Evolutionary conservation across 2,329 filamentous ascomycete species (phyloP), one percentile per base, ranked within the genome.

Genomic region (Diplodia scrobiculata): DNA sequence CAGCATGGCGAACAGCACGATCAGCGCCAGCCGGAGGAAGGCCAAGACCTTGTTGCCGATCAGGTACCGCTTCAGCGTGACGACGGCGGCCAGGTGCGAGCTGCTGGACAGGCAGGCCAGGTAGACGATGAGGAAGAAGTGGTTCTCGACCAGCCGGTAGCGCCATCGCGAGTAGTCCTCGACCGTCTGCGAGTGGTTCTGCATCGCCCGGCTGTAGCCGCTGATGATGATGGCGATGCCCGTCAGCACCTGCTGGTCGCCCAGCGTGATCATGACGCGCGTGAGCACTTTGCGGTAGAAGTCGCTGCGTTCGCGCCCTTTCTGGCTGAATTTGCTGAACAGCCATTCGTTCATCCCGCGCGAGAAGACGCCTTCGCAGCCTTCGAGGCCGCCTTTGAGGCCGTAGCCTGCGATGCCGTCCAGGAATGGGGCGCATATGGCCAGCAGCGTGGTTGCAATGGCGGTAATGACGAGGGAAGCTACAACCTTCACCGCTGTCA

Each of bases 401-500:
- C 55, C 55, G 29, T 47, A 65, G 47, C 74, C 70, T 58, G 72
- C 73, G 0, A 71, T 70, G 55, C 74, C 72, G 62, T 75, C 73
- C 50, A 76, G 72, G n/a, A 75, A 58, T 70, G 75, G 74, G 6
- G 73, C 74, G 13, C 75, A 67, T n/a, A 75, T 71, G 0, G 73
- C 74, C 19, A 73, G 72, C 2, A 67, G 66, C 1, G 59, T 63
- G 2, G 74, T 74, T 70, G 75, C 71, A 53, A 71, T 68, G 66
- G 73, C 74, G 27, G 73, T 72, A 32, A 73, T 67, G 14, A 74
- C 70, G 45, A 75, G 74, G 1, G 74, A 75, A 1, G 74, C 48
- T 1, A 75, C 74, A 21, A 75, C 73, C 74, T 75, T 45, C 5
- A 10, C 5, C 19, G 34, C 3, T 45, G 10, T 54, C 2, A 54